Base-by-base conservation (phyloP, 2,329 filamentous ascomycete species). In the Calonectria henricotiae region DNA sequence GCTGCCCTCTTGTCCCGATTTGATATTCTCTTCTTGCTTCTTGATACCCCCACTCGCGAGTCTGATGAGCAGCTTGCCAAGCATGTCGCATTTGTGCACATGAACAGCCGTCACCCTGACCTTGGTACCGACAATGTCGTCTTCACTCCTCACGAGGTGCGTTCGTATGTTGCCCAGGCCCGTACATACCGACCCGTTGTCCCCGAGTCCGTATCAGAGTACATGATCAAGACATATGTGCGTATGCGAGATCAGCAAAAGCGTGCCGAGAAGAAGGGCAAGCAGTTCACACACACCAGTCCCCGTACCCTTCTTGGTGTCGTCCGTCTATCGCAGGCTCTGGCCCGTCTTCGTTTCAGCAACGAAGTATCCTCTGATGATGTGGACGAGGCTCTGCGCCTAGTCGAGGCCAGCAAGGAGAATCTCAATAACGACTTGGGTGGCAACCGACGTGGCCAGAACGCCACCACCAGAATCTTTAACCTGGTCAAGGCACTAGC, bases 171-270 rank as follows among this genome's bases (percentile, higher is more conserved):
- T 70, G 96, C 96, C 12, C 93, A 96, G 79, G 96, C 96, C 1
- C 92, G 96, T 64, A 94, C 93, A 17, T 98, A 92, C 89, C 91
- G 96, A 13, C 96, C 96, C 8, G 90, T 92, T 0, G 94, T 99
- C 5, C 94, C 96, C 1, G 93, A 92, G 78, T 87, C 89, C 7
- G 94, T 98, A 4, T 95, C 94, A 0, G 96, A 99, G 81, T 99
- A 99, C 86, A 94, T 99, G 87, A 93, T 97, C 65, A 96, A 96
- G 80, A 97, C 96, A 0, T 99, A 99, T 80, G 96, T 99, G 37
- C 93, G 94, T 71, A 92, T 99, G 88, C 93, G 96, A 64, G 94
- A 97, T 78, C 91, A 95, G 79, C 95, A 98, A 82, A 95, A 96
- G 82, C 91, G 93, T 68, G 95, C 97, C 72, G 96, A 98, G 85